phyloP scores from a whole-genome alignment of 192 early-diverging fungal genomes.

The Thoreauomyces humboldtii region DNA sequence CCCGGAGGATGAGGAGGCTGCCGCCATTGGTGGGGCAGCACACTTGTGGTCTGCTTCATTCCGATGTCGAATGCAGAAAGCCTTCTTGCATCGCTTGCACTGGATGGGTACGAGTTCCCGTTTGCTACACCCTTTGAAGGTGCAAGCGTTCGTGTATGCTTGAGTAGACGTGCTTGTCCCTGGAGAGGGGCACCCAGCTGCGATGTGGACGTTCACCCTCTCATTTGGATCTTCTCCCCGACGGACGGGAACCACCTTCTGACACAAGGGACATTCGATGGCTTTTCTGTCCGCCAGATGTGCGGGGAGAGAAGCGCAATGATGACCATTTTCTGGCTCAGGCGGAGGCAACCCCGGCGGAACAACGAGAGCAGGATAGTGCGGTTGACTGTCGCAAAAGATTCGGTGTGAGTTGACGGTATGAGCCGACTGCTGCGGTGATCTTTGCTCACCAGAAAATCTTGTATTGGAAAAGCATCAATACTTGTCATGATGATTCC shows the following conservation, averaged over 20 bases:
- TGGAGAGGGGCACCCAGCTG: slow-evolving; percentile 52
- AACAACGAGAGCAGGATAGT: background rate
- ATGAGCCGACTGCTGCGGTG: too few relatives aligned
- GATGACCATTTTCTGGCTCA: background rate
- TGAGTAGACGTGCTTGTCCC: slow-evolving; percentile 48
- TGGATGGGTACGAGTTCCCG: slow-evolving; percentile 64
- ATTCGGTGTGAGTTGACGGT: background rate
- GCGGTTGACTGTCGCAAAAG: background rate
- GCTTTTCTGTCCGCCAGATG: slow-evolving; percentile 41
- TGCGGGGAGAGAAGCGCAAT: background rate
- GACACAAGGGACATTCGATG: slow-evolving; percentile 68
- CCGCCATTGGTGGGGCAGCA: background rate
- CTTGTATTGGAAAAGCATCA: too few relatives aligned
- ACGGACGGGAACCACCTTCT: slow-evolving; percentile 65
- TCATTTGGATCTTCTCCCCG: slow-evolving; percentile 73
- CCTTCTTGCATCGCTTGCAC: slow-evolving; percentile 62
- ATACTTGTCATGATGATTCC: too few relatives aligned
- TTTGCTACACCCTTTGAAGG: slow-evolving; percentile 59
- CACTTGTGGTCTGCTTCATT: slow-evolving; percentile 67
- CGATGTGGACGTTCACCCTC: slow-evolving; percentile 66
- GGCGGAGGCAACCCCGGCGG: background rate
- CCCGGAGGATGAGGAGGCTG: too few relatives aligned
- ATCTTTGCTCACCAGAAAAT: slow-evolving; percentile 4
- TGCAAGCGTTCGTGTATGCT: slow-evolving; percentile 60
- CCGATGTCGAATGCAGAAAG: slow-evolving; percentile 80